Evolutionary conservation across 441 rosid genomes (phyloP), one percentile per base, ranked within the genome.

Genomic region (Populus hybrid): DNA sequence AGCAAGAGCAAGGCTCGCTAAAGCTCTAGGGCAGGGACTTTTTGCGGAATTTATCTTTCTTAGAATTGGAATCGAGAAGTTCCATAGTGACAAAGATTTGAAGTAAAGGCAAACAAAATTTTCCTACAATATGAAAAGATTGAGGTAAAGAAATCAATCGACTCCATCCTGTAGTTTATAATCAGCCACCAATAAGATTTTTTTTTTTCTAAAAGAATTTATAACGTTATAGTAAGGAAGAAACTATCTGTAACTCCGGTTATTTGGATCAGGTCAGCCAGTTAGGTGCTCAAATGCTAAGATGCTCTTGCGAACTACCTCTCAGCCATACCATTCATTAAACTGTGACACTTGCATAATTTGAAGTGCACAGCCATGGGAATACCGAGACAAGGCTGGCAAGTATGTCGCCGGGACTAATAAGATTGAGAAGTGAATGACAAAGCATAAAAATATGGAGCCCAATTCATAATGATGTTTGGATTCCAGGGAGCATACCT

Each of bases 401-500:
- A 10, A 21, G 28, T 23, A 54, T 34, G 67, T 18, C 1, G 38
- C 30, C 20, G 63, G 16, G 24, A 73, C 20, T 28, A 65, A 10
- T 30, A 38, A 50, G 28, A 79, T 12, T 1, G 14, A 61, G 59
- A 63, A 20, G 74, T 26, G 21, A 10, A 34, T 40, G 32, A 28
- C 20, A 66, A 23, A 70, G 69, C 8, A 32, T 21, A 42, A 21
- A 61, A 64, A 70, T 46, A 73, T 35, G 61, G 35, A 3, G 26
- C 63, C 34, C 65, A 24, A 32, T 40, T 21, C 10, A 35, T 72
- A 38, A 40, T 64, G 50, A 5, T 67, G 72, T 40, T 66, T 12
- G 23, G 50, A 32, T 28, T 36, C 46, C 63, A 23, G 20, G 32
- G n/a, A 40, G 40, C 69, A 68, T 76, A 84, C 90, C 88, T 85